Base-by-base conservation (phyloP, 768 basidiomycete species). In the Boletus insuetus region DNA sequence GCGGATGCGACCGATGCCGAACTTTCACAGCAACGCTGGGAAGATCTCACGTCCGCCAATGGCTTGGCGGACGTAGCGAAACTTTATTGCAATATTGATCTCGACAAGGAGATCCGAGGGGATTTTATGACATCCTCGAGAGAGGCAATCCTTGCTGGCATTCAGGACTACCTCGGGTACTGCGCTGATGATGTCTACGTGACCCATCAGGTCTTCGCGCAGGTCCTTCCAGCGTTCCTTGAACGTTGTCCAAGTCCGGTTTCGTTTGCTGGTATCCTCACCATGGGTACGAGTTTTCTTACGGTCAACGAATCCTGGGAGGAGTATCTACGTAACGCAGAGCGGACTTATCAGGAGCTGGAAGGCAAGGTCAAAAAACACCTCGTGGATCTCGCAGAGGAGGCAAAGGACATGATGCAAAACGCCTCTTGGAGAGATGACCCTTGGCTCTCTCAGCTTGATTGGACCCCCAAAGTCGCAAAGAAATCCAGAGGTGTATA, bases 261-360 rank as follows among this genome's bases (percentile, higher is more conserved):
- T 3, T 89, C 91, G 1, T 98, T 98, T 67, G 87, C 94, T 0
- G 95, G 96, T 6, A 80, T 94, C 26, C 73, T 95, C 41, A 84
- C 84, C 4, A 98, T 99, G 97, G 91, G 92, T 1, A 91, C 87
- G 17, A 86, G 90, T 48, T 91, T 98, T 64, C 75, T 99, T 40
- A 87, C 93, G 1, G 94, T 98, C 46, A 90, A 98, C 67, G 79
- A 93, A 62, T 79, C 82, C 49, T 98, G 96, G 97, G 85, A 94
- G 58, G 73, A 74, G 13, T 98, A 98, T 71, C 69, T 98, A 19
- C 74, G 80, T 35, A 79, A 78, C 14, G 92, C 96, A 0, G 96
- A 99, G 64, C 70, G 69, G 24, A 86, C 82, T 16, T 98, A 91
- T 72, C 73, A 74, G 22, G 83, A 85, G 50, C 74, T 96, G 48